These are phyloP conservation scores for Metarhizium robertsii DNA, from an alignment of 2,329 filamentous ascomycete species.

Conservation along the genomic window DNA sequence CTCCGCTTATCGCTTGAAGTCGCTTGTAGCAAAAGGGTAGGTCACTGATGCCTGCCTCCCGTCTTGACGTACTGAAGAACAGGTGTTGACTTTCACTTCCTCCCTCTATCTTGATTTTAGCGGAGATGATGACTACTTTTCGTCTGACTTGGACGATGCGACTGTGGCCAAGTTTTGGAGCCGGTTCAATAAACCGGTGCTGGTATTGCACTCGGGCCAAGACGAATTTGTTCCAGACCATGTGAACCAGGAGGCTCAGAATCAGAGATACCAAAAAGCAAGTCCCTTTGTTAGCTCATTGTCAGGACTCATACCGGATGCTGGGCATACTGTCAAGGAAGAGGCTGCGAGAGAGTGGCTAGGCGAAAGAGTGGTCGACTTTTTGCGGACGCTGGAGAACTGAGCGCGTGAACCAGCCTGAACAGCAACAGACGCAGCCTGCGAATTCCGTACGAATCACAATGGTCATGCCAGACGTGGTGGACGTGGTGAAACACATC, in stretches of 20 bases:
- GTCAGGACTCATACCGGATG: constrained; percentile 43
- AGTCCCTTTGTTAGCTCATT: constrained; percentile 38
- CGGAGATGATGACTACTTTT: constrained; percentile 82
- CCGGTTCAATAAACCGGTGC: constrained; percentile 45
- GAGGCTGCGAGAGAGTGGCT: constrained; percentile 39
- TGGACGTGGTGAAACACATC: neutral
- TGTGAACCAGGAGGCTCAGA: constrained; percentile 48
- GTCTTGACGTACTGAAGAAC: neutral
- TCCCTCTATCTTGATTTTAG: constrained; percentile 21
- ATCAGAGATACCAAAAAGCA: constrained; percentile 45
- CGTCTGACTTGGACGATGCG: constrained; percentile 57
- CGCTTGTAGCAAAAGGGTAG: constrained; percentile 40
- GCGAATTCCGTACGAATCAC: no score
- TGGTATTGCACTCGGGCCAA: constrained; percentile 54
- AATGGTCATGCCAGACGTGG: neutral
- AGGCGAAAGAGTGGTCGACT: constrained; percentile 34
- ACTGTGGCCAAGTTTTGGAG: constrained; percentile 57
- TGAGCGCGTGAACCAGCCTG: neutral
- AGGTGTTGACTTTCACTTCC: neutral
- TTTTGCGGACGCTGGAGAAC: constrained; percentile 25
- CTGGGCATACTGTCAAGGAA: constrained; percentile 40
- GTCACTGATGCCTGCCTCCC: constrained; percentile 13
- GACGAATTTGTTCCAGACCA: constrained; percentile 55
- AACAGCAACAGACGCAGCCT: neutral
- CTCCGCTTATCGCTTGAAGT: constrained; percentile 43